Percentiles rank a stretch among this genome's conserved stretches.
Evolutionary conservation across 169 alveolate species (phyloP).

Genomic region (Theileria annulata): DNA sequence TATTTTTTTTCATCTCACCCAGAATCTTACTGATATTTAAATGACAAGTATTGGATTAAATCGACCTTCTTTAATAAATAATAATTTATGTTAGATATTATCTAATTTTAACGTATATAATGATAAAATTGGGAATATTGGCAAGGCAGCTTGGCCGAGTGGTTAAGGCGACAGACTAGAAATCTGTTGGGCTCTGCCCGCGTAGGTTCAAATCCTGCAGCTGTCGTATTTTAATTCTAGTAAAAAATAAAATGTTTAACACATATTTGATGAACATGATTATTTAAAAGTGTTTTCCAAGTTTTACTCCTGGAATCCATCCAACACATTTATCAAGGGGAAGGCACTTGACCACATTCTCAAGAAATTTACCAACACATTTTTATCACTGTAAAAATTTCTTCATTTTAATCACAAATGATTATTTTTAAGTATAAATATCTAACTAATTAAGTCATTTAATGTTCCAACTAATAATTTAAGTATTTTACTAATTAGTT

Average conservation of each 20-base stretch:
- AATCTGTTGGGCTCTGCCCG: conserved; percentile 94
- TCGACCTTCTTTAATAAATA: neutral
- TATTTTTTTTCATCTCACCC: no score
- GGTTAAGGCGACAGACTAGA: conserved; percentile 95
- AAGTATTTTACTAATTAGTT: neutral
- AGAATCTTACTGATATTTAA: neutral
- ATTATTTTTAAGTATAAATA: neutral
- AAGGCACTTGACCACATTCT: conserved; percentile 20
- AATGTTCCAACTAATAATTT: neutral
- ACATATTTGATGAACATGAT: neutral
- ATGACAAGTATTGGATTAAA: neutral
- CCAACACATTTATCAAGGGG: conserved; percentile 13
- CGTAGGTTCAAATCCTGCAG: conserved; percentile 96
- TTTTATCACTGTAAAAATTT: conserved; percentile 6
- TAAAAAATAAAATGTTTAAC: conserved; percentile 3
- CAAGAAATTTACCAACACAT: conserved; percentile 12
- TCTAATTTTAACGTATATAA: conserved; percentile 16
- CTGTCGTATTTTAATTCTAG: conserved; percentile 77
- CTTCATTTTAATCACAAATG: neutral
- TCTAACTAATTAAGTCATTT: neutral
- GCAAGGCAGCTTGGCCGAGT: conserved; percentile 88
- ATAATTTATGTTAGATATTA: neutral
- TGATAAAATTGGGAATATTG: conserved; percentile 9
- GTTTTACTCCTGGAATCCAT: neutral
- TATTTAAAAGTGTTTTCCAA: neutral